Conservation (phyloP, 73 alveolate species). For the Breviolum minutum region DNA sequence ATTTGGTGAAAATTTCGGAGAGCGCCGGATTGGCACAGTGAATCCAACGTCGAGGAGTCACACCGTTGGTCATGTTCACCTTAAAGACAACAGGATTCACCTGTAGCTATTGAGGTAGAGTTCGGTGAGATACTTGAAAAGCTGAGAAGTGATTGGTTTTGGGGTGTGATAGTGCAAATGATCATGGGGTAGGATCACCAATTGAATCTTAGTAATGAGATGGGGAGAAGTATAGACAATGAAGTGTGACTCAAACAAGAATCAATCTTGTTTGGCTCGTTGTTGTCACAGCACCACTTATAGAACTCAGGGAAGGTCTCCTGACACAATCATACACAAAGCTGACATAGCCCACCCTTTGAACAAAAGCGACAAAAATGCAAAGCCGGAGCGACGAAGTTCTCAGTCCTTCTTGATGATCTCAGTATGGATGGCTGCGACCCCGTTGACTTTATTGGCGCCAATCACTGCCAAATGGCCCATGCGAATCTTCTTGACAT, state of each 20-base stretch:
- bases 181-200: not conserved
- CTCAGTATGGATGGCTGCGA: conserved; percentile 98
- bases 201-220: not conserved
- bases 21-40: conserved; percentile 99
- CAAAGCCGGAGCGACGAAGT: not conserved
- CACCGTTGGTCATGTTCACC: conserved; percentile 98
- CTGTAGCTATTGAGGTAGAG: no score
- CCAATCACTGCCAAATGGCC: conserved; percentile 97
- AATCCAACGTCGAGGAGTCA: conserved; percentile 99
- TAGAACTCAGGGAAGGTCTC: conserved; percentile 97
- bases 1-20: conserved; percentile 97
- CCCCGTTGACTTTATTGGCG: conserved; percentile 98
- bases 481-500: conserved; percentile 98
- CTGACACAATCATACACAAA: not conserved
- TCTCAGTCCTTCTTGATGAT: conserved; percentile 96
- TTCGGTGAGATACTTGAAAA: no score
- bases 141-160: no score
- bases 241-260: not conserved
- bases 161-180: no score
- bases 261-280: conserved; percentile 83
- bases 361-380: not conserved
- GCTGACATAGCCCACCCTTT: not conserved
- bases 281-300: conserved; percentile 97
- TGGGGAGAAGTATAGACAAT: not conserved
- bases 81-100: not conserved